Evolutionary conservation across 148 eudicot genomes (phyloP).

Genomic region (Heliosperma pusillum): DNA sequence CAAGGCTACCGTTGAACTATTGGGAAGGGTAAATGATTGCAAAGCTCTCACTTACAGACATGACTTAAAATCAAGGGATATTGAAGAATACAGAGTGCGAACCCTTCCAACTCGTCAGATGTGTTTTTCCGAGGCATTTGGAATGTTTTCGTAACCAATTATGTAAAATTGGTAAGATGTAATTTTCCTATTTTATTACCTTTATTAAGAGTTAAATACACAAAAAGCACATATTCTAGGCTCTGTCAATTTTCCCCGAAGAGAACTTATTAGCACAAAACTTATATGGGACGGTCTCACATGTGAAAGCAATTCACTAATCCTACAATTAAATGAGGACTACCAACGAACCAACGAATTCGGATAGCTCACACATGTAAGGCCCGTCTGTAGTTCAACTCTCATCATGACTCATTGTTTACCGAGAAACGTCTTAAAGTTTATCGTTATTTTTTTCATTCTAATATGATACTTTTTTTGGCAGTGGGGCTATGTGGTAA

Average conservation of each 20-base stretch:
- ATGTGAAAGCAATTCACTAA: background rate
- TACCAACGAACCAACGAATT: no score
- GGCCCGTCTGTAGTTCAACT: no score
- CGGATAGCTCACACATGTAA: no score
- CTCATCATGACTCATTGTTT: background rate
- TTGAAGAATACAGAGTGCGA: constrained; percentile 56
- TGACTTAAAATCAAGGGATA: constrained; percentile 71
- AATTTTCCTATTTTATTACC: no score
- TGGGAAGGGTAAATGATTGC: constrained; percentile 77
- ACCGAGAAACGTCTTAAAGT: background rate
- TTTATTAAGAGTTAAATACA: no score
- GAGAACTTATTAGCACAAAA: no score
- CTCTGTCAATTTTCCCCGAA: background rate
- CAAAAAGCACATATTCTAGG: no score
- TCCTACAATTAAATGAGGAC: no score
- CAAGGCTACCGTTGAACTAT: constrained; percentile 69
- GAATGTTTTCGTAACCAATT: background rate
- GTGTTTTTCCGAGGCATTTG: background rate
- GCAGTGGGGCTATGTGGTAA: constrained; percentile 97
- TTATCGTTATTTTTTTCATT: background rate
- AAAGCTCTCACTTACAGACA: constrained; percentile 85
- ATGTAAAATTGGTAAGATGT: no score
- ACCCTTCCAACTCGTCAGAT: constrained; percentile 90
- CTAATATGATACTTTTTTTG: background rate
- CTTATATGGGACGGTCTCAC: background rate